Base-by-base conservation (phyloP, 2,329 filamentous ascomycete genomes). In the Beauveria caledonica region DNA sequence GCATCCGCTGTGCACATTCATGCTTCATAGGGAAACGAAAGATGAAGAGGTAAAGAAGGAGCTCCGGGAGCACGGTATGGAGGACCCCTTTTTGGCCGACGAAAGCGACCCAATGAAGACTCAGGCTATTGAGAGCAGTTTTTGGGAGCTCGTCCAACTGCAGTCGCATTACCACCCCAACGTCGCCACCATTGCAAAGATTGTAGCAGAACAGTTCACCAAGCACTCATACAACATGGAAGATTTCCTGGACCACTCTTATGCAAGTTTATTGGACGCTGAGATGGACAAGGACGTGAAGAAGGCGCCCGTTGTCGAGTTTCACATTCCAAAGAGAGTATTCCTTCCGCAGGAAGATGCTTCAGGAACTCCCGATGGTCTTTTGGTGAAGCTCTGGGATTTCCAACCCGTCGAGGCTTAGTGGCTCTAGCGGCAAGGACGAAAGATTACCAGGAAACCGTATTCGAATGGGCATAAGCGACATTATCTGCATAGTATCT, bases 121-220 rank as follows among this genome's bases (percentile, higher is more conserved):
- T 0, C 75, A 81, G 44, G 94, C 95, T 19, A 90, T 99, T 62
- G 92, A 97, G 61, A 96, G 91, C 73, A 92, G 88, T 72, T 76
- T 99, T 8, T 99, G 94, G 95, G 94, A 99, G 72, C 81, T 99
- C 57, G 89, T 95, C 62, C 92, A 91, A 62, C 78, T 97, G 61
- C 91, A 95, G 72, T 87, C 86, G 1, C 95, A 99, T 73, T 97
- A 96, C 73, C 94, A 99, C 71, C 94, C 95, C 15, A 99, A 97
- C 67, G 91, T 99, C 25, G 92, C 93, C 0, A 94, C 92, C 3
- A 86, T 99, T 66, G 88, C 92, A 49, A 94, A 92, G 74, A 96
- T 99, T 64, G 86, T 99, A 61, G 90, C 90, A 2, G 92, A 97
- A 75, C 94, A 97, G 72, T 99, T 97, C 72, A 99, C 94, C 2